Evolutionary conservation across 2,329 filamentous ascomycete species (phyloP), one percentile per base, ranked within the genome.

Genomic region (Claviceps pazoutovae): DNA sequence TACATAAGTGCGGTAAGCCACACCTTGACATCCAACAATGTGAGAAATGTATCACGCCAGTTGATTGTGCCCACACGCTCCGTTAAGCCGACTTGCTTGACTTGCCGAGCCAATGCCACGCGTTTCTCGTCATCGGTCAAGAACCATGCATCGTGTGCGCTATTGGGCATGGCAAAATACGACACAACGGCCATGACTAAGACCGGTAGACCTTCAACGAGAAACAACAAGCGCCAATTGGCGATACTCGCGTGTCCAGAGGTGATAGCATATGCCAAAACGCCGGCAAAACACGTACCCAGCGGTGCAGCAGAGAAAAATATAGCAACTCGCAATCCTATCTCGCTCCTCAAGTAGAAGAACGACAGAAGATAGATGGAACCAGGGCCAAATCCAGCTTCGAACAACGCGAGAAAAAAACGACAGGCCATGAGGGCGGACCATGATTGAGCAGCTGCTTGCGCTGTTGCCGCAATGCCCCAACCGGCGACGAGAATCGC

Each of bases 201-300:
- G 1, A 66, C 65, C 0, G 66, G 63, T 1, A 67, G 38, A 2
- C 67, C 66, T 48, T 69, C 67, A 5, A 85, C 76, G 4, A 85
- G 67, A 62, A 84, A 81, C 56, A 86, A 61, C 11, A 83, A 61
- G 55, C 80, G 74, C 84, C 84, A 88, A 53, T 74, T 78, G 6
- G 78, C 74, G 42, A 86, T 64, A 11, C 68, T 60, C 3, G 72
- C 68, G 56, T 74, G 71, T 13, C 77, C 75, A 26, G 76, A 76
- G 9, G 80, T 81, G 62, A 86, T 84, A 4, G 74, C 79, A 53
- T 80, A 83, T 1, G 81, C 81, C 14, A 84, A 67, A 2, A 79
- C 82, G 2, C 82, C 79, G 0, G 82, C 79, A 58, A 85, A 86
- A 0, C 77, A 80, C 52, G 80, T 84, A 4, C 82, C 82, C 37